Evolutionary conservation across 2,329 filamentous ascomycete species (phyloP).

Genomic region (Microsporum audouinii): DNA sequence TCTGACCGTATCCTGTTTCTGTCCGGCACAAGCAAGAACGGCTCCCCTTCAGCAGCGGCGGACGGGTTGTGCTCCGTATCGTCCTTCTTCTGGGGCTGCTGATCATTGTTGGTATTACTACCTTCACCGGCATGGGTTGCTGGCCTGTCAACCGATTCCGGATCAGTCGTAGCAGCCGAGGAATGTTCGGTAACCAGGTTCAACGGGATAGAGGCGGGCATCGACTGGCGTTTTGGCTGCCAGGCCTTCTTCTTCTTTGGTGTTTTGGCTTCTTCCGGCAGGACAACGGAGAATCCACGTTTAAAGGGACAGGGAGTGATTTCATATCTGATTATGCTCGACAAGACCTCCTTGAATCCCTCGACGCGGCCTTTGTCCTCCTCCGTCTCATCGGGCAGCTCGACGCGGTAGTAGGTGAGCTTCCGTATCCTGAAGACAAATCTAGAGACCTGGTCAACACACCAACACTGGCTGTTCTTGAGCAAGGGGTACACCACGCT

Average conservation of each 20-base stretch:
- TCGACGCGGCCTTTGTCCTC: conserved; percentile 55
- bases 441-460: conserved; percentile 69
- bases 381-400: conserved; percentile 56
- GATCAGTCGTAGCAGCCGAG: neutral
- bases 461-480: conserved; percentile 87
- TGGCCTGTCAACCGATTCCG: neutral
- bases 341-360: conserved; percentile 57
- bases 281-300: conserved; percentile 59
- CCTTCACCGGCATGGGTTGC: neutral
- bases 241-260: conserved; percentile 58
- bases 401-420: conserved; percentile 82
- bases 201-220: conserved; percentile 4
- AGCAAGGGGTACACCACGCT: conserved; percentile 75
- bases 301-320: conserved; percentile 79
- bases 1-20: neutral
- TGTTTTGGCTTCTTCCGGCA: conserved; percentile 57
- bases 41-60: neutral
- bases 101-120: no score
- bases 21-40: neutral
- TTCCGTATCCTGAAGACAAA: conserved; percentile 79
- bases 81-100: neutral
- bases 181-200: conserved; percentile 7
- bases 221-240: conserved; percentile 43
- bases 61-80: neutral
- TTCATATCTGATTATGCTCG: conserved; percentile 69